phyloP scores from a whole-genome alignment of 768 basidiomycete genomes.

The Pisolithus orientalis region DNA sequence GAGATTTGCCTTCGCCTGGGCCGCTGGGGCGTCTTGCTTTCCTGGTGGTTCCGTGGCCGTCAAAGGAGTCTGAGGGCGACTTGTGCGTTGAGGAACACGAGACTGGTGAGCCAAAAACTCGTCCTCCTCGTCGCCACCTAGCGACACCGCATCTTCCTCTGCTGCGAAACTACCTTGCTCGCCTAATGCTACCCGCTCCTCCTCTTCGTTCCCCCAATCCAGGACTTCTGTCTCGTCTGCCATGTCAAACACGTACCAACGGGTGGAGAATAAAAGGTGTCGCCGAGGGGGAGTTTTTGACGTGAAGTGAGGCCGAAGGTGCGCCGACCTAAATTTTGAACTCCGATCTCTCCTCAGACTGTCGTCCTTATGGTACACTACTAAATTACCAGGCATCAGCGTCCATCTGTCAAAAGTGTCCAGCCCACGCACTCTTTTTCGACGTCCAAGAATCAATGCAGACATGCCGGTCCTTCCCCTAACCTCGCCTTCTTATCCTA shows the following conservation, averaged over 20 bases:
- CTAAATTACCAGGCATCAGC: background rate
- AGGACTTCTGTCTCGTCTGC: constrained; percentile 63
- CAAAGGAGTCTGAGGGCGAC: constrained; percentile 14
- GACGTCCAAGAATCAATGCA: constrained; percentile 12
- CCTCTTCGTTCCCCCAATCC: constrained; percentile 62
- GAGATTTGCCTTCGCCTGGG: constrained; percentile 1
- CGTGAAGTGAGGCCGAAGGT: background rate
- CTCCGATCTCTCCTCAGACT: constrained; percentile 1
- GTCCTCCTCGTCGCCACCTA: constrained; percentile 69
- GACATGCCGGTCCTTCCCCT: constrained; percentile 30
- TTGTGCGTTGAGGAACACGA: constrained; percentile 24
- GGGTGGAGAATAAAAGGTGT: constrained; percentile 13
- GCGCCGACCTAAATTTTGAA: constrained; percentile 5
- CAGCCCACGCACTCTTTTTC: constrained; percentile 8
- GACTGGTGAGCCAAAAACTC: constrained; percentile 44
- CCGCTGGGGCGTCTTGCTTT: constrained; percentile 10
- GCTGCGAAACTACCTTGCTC: constrained; percentile 25
- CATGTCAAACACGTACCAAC: constrained; percentile 30
- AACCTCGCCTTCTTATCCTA: constrained; percentile 20
- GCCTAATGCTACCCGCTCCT: constrained; percentile 38
- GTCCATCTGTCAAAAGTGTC: constrained; percentile 9
- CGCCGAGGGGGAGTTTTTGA: constrained; percentile 4
- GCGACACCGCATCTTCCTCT: constrained; percentile 59
- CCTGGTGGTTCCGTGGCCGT: constrained; percentile 8
- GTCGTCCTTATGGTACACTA: background rate